Percentiles rank a stretch among this genome's conserved stretches.
Conservation (phyloP, 371 early-diverging fungal species). For the Dichotomocladium elegans region DNA sequence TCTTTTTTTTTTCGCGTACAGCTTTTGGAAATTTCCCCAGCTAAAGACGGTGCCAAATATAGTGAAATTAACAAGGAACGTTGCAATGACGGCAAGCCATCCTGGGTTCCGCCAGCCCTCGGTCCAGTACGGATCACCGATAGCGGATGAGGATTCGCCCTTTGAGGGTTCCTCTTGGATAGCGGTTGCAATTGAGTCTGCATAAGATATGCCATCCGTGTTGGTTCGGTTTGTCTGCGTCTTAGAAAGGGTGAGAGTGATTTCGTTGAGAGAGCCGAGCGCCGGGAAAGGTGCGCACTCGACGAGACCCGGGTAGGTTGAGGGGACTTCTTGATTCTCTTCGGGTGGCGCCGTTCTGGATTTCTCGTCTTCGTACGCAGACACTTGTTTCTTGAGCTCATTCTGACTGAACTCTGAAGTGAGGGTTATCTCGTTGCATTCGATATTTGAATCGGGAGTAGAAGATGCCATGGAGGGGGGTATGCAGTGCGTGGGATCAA, state of each 20-base stretch:
- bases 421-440: constrained; percentile 1
- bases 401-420: neutral
- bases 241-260: constrained; percentile 29
- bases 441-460: too few species aligned
- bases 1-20: constrained; percentile 20
- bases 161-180: neutral
- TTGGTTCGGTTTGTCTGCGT: constrained; percentile 7
- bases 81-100: constrained; percentile 42
- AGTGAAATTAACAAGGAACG: constrained; percentile 56
- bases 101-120: constrained; percentile 41
- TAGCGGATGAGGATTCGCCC: neutral
- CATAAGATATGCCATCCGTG: neutral
- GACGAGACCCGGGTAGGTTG: constrained; percentile 22
- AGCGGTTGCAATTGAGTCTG: neutral
- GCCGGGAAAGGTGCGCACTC: constrained; percentile 38
- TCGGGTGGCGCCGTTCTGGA: neutral
- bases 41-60: constrained; percentile 52
- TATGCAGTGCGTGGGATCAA: too few species aligned
- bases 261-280: constrained; percentile 28
- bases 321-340: neutral
- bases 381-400: constrained; percentile 1
- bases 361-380: constrained; percentile 1
- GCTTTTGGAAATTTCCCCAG: constrained; percentile 55
- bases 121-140: constrained; percentile 19
- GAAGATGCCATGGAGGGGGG: too few species aligned